Evolutionary conservation across 2,329 filamentous ascomycete species (phyloP).

Genomic region (Hymenoscyphus linearis): DNA sequence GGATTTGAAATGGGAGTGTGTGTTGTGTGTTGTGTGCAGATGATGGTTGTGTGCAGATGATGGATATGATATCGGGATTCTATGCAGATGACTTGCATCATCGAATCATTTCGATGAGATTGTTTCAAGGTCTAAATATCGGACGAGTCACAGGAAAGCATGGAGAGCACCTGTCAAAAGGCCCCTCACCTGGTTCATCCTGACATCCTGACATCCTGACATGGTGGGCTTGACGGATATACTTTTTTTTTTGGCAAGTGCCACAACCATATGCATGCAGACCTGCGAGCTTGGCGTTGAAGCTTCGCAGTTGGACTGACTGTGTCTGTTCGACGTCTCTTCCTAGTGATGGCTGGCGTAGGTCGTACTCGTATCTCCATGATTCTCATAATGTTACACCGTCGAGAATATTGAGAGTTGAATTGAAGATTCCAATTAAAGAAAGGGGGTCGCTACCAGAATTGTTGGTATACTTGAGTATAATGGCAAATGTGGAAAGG

Average conservation of each 20-base stretch:
- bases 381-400: not conserved
- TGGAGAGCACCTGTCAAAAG: not conserved
- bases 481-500: not conserved
- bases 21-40: no score
- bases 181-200: not conserved
- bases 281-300: not conserved
- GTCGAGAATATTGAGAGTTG: not conserved
- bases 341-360: no score
- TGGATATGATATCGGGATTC: no score
- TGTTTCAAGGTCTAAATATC: no score
- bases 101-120: no score
- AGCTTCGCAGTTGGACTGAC: no score
- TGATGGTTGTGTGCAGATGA: no score
- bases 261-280: not conserved
- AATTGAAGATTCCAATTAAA: not conserved
- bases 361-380: not conserved
- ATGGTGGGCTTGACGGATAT: no score
- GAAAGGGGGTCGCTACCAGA: not conserved
- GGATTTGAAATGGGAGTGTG: no score
- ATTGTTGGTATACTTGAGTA: not conserved
- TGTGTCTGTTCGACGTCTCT: no score
- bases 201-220: no score
- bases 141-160: not conserved
- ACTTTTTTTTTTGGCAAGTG: not conserved
- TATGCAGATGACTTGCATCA: no score